Percentiles rank a stretch among this genome's conserved stretches.
These are phyloP conservation scores for Botrytis sinoallii DNA, from an alignment of 2,329 filamentous ascomycete genomes.

Conservation along the genomic window DNA sequence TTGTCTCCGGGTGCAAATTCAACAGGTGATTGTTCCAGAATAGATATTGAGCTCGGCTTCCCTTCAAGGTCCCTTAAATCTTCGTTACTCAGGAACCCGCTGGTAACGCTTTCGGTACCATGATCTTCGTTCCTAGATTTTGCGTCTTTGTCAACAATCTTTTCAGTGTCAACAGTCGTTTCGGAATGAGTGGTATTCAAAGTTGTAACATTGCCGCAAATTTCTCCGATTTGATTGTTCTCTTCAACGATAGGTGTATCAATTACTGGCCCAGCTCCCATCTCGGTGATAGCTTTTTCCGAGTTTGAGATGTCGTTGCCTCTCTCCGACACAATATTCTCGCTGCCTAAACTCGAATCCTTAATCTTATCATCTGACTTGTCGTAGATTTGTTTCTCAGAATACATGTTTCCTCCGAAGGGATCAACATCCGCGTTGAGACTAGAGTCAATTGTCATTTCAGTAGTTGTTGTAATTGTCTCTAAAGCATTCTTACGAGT, in stretches of 20 bases:
- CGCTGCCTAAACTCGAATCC: background rate
- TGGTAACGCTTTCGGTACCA: background rate
- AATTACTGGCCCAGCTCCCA: background rate
- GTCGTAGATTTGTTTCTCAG: background rate
- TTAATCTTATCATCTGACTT: background rate
- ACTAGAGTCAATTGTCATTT: background rate
- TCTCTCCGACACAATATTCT: background rate
- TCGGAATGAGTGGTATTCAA: background rate
- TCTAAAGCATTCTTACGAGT: background rate
- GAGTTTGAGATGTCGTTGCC: background rate
- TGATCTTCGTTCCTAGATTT: background rate
- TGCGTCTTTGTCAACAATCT: background rate
- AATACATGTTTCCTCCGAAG: background rate
- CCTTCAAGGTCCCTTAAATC: slow-evolving; percentile 1
- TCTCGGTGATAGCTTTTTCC: background rate
- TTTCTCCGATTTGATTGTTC: background rate
- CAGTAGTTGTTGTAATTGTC: background rate
- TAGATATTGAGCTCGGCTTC: background rate
- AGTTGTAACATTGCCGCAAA: background rate
- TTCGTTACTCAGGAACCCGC: background rate
- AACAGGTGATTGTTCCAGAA: background rate
- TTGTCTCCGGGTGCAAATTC: background rate
- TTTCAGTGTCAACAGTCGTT: background rate
- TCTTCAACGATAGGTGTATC: background rate
- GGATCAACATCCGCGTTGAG: background rate